A percentile compares a stretch with the other conserved stretches of the same genome.
Evolutionary conservation across 768 basidiomycete species (phyloP).

Genomic region (Crepidotus variabilis): DNA sequence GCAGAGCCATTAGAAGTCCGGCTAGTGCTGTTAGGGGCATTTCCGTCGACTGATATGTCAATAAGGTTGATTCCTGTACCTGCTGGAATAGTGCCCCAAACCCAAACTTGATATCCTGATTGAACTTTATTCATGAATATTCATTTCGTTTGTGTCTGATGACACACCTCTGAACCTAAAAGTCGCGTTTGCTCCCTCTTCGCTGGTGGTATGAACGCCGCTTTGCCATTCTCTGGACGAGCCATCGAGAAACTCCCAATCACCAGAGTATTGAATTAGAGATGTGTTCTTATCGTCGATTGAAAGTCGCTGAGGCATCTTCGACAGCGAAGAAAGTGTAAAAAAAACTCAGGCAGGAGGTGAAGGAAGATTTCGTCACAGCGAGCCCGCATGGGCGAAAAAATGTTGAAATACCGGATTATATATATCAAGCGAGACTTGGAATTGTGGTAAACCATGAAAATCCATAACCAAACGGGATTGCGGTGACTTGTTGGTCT

Average conservation of each 20-base stretch:
- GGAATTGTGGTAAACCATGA: too few species aligned
- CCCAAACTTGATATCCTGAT: conserved; percentile 15
- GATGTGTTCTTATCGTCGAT: conserved; percentile 16
- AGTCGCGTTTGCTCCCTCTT: conserved; percentile 16
- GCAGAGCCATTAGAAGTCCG: conserved; percentile 16
- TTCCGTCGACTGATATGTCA: conserved; percentile 14
- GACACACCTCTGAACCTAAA: conserved; percentile 20
- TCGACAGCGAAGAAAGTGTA: not conserved
- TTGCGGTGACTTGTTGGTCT: too few species aligned
- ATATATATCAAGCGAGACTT: too few species aligned
- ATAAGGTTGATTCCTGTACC: conserved; percentile 13
- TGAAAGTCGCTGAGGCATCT: conserved; percentile 8
- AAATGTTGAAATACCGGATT: too few species aligned
- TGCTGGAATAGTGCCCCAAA: conserved; percentile 18
- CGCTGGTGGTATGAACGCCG: conserved; percentile 11
- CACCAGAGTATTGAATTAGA: conserved; percentile 13
- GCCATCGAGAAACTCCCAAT: conserved; percentile 11
- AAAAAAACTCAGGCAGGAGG: too few species aligned
- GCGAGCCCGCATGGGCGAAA: too few species aligned
- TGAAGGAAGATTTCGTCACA: too few species aligned
- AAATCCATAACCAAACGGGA: too few species aligned
- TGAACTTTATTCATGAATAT: not conserved
- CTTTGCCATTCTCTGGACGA: conserved; percentile 20
- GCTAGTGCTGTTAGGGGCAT: conserved; percentile 5
- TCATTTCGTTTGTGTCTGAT: not conserved